Evolutionary conservation across 192 early-diverging fungal species (phyloP).

Genomic region (Chytriomyces hyalinus): DNA sequence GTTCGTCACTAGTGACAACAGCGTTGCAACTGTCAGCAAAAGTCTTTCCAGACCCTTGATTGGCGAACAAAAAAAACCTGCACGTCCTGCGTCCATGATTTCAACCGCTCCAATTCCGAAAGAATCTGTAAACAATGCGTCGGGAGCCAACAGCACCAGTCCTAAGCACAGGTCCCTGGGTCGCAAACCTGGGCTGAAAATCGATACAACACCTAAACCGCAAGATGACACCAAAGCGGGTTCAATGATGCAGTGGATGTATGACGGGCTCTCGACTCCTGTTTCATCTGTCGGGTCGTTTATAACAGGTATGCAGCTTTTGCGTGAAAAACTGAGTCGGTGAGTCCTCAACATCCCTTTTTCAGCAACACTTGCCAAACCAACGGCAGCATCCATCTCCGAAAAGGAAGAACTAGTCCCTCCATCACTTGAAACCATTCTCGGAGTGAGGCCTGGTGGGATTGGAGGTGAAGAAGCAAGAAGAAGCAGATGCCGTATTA

Average conservation of each 20-base stretch:
- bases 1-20: no score
- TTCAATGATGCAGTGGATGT: conserved; percentile 1
- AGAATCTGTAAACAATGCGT: neutral
- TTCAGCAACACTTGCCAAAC: neutral
- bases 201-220: neutral
- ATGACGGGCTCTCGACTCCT: conserved; percentile 10
- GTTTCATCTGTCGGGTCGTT: neutral
- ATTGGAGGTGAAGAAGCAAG: no score
- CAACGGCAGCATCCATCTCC: neutral
- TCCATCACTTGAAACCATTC: neutral
- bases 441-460: neutral
- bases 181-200: conserved; percentile 8
- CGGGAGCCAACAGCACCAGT: neutral
- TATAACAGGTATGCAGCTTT: neutral
- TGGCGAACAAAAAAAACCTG: neutral
- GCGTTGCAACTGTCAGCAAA: no score
- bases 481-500: no score
- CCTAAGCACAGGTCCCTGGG: neutral
- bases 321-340: neutral
- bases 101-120: neutral
- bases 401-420: neutral
- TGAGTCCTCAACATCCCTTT: neutral
- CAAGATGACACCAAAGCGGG: neutral
- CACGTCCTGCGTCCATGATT: neutral
- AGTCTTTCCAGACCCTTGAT: neutral